phyloP scores from a whole-genome alignment of 116 monocot species.

The Trichopus zeylanicus region DNA sequence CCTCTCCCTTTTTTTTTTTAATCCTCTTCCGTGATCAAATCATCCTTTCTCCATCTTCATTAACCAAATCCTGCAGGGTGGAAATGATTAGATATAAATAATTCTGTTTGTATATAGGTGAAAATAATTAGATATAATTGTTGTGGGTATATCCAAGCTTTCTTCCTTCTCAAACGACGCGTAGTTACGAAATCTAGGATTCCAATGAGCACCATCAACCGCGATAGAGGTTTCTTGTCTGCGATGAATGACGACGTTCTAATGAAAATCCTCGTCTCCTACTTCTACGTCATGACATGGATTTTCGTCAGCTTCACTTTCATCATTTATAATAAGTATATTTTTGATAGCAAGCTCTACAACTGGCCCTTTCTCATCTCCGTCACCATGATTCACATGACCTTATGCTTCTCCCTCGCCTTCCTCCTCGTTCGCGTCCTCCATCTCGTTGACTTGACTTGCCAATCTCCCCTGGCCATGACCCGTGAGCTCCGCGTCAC shows the following conservation, averaged over 20 bases:
- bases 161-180: too few relatives aligned
- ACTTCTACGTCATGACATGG: slow-evolving; percentile 51
- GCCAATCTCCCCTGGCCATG: slow-evolving; percentile 51
- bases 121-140: too few relatives aligned
- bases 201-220: too few relatives aligned
- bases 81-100: too few relatives aligned
- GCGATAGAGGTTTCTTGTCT: neutral
- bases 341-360: slow-evolving; percentile 61
- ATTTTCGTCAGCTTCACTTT: slow-evolving; percentile 68
- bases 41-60: too few relatives aligned
- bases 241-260: slow-evolving; percentile 34
- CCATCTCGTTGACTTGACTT: slow-evolving; percentile 53
- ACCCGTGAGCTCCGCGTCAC: slow-evolving; percentile 41
- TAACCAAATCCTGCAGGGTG: too few relatives aligned
- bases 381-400: slow-evolving; percentile 68
- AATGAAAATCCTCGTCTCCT: slow-evolving; percentile 44
- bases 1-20: too few relatives aligned
- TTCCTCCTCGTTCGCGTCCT: slow-evolving; percentile 44
- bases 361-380: slow-evolving; percentile 71
- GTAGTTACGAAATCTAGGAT: too few relatives aligned
- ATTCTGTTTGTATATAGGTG: too few relatives aligned
- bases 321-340: slow-evolving; percentile 86
- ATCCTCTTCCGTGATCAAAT: too few relatives aligned
- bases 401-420: slow-evolving; percentile 57
- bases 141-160: too few relatives aligned